Percentiles rank a stretch among this genome's conserved stretches.
Evolutionary conservation across 2,329 filamentous ascomycete genomes (phyloP).

Genomic region (Blastomyces percursus): DNA sequence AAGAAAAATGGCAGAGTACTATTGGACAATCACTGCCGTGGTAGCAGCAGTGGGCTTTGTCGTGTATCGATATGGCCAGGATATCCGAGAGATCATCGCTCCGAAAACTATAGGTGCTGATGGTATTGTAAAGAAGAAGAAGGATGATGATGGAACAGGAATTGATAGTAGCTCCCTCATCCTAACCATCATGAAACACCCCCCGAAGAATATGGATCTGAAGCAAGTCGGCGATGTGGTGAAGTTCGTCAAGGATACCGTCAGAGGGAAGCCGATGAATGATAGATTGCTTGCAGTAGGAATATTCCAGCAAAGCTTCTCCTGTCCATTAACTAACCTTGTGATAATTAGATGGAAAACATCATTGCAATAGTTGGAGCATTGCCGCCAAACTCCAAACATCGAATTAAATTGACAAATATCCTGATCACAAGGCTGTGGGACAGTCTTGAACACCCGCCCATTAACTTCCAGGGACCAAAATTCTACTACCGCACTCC

Average conservation of each 20-base stretch:
- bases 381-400: constrained; percentile 16
- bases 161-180: constrained; percentile 6
- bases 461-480: constrained; percentile 22
- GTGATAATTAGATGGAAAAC: constrained; percentile 17
- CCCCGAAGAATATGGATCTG: constrained; percentile 9
- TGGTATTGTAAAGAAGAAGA: background rate
- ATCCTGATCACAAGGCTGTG: constrained; percentile 23
- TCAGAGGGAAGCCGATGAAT: constrained; percentile 8
- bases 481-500: constrained; percentile 22
- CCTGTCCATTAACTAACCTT: background rate
- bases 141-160: constrained; percentile 2
- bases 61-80: constrained; percentile 3
- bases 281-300: constrained; percentile 8
- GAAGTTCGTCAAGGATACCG: constrained; percentile 3
- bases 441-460: constrained; percentile 25
- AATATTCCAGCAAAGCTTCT: background rate
- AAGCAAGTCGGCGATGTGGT: constrained; percentile 4
- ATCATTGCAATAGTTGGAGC: constrained; percentile 20
- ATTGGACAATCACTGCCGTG: background rate
- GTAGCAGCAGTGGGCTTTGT: background rate
- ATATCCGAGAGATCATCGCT: background rate
- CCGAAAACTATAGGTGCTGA: background rate
- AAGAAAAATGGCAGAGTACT: background rate
- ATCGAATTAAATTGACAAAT: constrained; percentile 18
- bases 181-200: constrained; percentile 5